These are phyloP conservation scores for Cucumis cinereus DNA, from an alignment of 306 rosid genomes.

Conservation along the genomic window DNA sequence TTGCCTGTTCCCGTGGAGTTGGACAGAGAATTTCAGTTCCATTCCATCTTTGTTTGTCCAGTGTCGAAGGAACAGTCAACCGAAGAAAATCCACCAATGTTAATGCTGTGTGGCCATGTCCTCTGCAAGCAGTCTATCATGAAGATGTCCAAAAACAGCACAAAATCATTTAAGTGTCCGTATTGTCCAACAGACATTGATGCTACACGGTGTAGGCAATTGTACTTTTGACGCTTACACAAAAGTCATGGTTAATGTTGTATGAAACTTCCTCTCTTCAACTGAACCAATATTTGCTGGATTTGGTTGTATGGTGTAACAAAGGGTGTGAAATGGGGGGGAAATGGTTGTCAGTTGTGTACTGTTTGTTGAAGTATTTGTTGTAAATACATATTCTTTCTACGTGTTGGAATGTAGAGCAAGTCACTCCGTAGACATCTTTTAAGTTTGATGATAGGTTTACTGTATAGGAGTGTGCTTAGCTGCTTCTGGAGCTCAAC, in stretches of 20 bases:
- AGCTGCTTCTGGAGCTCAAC: constrained; percentile 2
- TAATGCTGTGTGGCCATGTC: constrained; percentile 86
- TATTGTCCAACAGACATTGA: constrained; percentile 64
- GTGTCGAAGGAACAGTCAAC: constrained; percentile 88
- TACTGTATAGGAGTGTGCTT: background rate
- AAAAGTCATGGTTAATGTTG: constrained; percentile 10
- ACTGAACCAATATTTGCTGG: constrained; percentile 28
- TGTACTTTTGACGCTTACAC: constrained; percentile 33
- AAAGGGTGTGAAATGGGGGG: constrained; percentile 15
- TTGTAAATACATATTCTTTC: constrained; percentile 60
- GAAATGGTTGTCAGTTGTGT: constrained; percentile 20
- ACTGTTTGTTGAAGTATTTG: constrained; percentile 15
- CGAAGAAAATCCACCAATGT: constrained; percentile 83
- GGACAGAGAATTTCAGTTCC: constrained; percentile 71
- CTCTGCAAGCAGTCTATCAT: constrained; percentile 82
- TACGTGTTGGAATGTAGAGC: constrained; percentile 11
- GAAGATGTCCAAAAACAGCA: constrained; percentile 83
- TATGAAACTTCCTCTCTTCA: constrained; percentile 13
- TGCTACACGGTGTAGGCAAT: constrained; percentile 45
- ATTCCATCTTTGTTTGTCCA: constrained; percentile 89
- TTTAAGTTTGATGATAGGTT: background rate
- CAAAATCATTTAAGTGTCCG: constrained; percentile 75
- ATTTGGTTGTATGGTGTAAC: constrained; percentile 16
- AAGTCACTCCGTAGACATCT: background rate
- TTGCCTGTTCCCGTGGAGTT: constrained; percentile 78